Evolutionary conservation across 2,329 filamentous ascomycete genomes (phyloP), one percentile per base, ranked within the genome.

Genomic region (Elsinoe arachidis): DNA sequence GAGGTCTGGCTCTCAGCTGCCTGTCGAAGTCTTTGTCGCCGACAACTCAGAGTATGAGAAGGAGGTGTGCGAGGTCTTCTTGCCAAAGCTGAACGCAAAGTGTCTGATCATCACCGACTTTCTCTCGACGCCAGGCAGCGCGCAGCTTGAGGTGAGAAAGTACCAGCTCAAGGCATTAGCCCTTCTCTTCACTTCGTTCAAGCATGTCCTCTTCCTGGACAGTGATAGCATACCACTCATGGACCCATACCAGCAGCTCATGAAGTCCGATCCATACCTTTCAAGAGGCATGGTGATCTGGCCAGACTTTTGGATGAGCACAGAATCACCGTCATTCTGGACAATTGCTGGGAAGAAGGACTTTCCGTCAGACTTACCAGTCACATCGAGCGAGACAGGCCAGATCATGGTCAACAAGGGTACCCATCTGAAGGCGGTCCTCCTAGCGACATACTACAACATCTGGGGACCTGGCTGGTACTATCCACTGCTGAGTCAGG

Each of bases 381-480:
- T 54, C 58, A 59, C 67, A 9, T 72, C 73, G 1, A 72, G 68
- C 49, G 76, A 78, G 62, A 70, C 72, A 0, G 76, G 76, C 1
- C 72, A 78, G 59, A 62, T 79, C 3, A 60, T 78, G 14, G 67
- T 78, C 17, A 72, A 73, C 9, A 78, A 78, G 60, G 63, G 62
- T 41, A 68, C 69, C 2, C 75, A 77, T 56, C 60, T 66, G 3
- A 67, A 68, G 37, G 72, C 72, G 1, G 68, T 79, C 1, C 66
- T 78, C n/a, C 67, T 79, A 3, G 70, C 74, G 3, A 68, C 71
- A 1, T 79, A 79, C 63, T 79, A 80, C 64, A 79, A 78, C 61
- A 68, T 71, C 46, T 76, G 72, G 65, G 74, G 75, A 1, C 74
- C 75, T 3, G 62, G 67, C 0, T 69, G 71, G 55, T 79, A 75